Evolutionary conservation across 768 basidiomycete genomes (phyloP), one percentile per base, ranked within the genome.

Genomic region (Boletus vermiculosoides): DNA sequence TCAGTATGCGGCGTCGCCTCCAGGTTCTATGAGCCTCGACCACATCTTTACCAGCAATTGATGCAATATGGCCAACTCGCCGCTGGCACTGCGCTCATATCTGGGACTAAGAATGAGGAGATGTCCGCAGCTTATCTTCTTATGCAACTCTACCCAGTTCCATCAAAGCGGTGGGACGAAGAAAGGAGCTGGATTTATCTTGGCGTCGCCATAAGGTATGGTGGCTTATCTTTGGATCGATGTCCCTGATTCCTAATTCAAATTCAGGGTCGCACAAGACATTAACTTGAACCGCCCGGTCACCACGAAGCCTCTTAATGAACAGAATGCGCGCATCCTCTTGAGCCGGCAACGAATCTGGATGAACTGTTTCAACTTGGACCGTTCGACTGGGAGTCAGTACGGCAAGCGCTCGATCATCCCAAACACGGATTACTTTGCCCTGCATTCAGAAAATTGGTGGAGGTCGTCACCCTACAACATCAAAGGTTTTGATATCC

Each of bases 131-230:
- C 88, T 18, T 98, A 93, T 67, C 84, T 92, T 54, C 74, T 91
- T 23, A 75, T 92, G 62, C 85, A 89, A 67, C 71, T 98, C 63
- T 88, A 89, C 73, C 84, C 86, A 53, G 78, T 90, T 0, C 90
- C 90, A 1, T 80, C 85, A 0, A 81, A 83, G 49, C 82, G 85
- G 31, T 94, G 92, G 87, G 92, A 94, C 66, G 92, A 96, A 61
- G 92, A 96, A 66, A 80, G 92, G 28, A 87, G 87, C 50, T 97
- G 92, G 90, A 71, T 95, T 47, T 93, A 90, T 70, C 85, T 95
- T 22, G 94, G 94, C 8, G 77, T 94, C 30, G 93, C 92, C 9
- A 93, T 95, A 58, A 80, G 92, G 90, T 89, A 63, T 31, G 74
- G 74, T 58, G 31, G 28, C 23, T 31, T 45, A 36, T n/a, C 23